These are phyloP conservation scores for Mortierella sp. DNA, from an alignment of 371 early-diverging fungal species.

Conservation along the genomic window DNA sequence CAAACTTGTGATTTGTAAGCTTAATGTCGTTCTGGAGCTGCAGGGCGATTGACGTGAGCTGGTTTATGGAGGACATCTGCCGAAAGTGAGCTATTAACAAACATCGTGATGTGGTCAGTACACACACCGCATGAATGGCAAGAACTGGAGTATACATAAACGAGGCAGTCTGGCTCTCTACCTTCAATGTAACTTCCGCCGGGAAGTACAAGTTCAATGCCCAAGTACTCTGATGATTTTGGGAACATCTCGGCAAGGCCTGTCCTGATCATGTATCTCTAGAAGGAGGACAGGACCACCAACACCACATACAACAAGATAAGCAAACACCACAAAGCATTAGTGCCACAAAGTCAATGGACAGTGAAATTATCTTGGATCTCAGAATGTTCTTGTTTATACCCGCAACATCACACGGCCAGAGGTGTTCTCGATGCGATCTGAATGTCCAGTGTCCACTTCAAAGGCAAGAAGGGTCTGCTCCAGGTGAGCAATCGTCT, in stretches of 20 bases:
- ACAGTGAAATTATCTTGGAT: not conserved
- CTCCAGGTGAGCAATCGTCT: conserved; percentile 45
- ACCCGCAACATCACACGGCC: conserved; percentile 52
- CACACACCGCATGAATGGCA: not conserved
- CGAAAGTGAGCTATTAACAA: conserved; percentile 56
- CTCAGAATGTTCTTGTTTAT: conserved; percentile 12
- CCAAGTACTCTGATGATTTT: conserved; percentile 48
- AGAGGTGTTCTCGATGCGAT: conserved; percentile 25
- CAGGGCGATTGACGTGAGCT: conserved; percentile 63
- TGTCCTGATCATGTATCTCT: conserved; percentile 53
- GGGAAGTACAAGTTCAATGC: conserved; percentile 37
- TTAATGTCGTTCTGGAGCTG: conserved; percentile 64
- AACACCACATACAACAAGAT: not conserved
- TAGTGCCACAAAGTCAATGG: not conserved
- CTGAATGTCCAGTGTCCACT: conserved; percentile 32
- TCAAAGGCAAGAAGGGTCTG: conserved; percentile 42
- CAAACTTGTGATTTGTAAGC: conserved; percentile 65
- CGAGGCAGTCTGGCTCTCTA: not conserved
- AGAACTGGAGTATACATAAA: not conserved
- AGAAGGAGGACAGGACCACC: not conserved
- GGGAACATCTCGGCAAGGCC: conserved; percentile 55
- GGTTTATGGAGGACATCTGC: conserved; percentile 61
- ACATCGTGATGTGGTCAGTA: not conserved
- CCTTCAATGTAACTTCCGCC: conserved; percentile 48
- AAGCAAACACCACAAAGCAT: not conserved